Percentiles rank a stretch among this genome's conserved stretches.
phyloP scores from a whole-genome alignment of 2,329 filamentous ascomycete species.

The Trichocomaceae sp. region DNA sequence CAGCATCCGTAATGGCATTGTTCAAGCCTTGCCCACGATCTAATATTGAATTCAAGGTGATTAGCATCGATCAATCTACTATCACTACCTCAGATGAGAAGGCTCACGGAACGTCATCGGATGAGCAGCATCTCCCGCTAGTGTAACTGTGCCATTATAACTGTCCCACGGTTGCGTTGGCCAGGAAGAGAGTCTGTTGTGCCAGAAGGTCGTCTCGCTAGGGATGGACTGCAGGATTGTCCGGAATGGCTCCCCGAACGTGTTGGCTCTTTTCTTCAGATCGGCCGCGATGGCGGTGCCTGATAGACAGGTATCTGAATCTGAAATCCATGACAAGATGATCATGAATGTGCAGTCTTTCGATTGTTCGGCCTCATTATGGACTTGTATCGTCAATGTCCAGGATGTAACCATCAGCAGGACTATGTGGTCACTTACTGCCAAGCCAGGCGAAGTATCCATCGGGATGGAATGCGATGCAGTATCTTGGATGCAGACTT shows the following conservation, averaged over 20 bases:
- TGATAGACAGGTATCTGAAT: slow-evolving; percentile 8
- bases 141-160: slow-evolving; percentile 25
- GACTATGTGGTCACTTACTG: no score
- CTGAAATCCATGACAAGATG: slow-evolving; percentile 11
- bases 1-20: slow-evolving; percentile 30
- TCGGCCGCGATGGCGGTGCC: slow-evolving; percentile 8
- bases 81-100: not conserved
- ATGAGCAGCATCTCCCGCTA: slow-evolving; percentile 36
- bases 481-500: no score
- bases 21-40: slow-evolving; percentile 35
- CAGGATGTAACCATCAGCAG: no score
- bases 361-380: slow-evolving; percentile 2
- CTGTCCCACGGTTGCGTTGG: slow-evolving; percentile 30
- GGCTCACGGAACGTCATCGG: slow-evolving; percentile 34
- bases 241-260: slow-evolving; percentile 29
- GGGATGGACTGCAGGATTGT: slow-evolving; percentile 30
- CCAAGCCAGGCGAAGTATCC: no score
- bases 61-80: not conserved
- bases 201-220: slow-evolving; percentile 22
- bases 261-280: slow-evolving; percentile 9
- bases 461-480: no score
- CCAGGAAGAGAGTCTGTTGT: slow-evolving; percentile 31
- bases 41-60: slow-evolving; percentile 14
- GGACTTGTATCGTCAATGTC: no score
- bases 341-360: slow-evolving; percentile 14